A percentile compares a stretch with the other conserved stretches of the same genome.
These are phyloP conservation scores for Umbelopsis ramanniana DNA, from an alignment of 192 early-diverging fungal genomes.

Conservation along the genomic window DNA sequence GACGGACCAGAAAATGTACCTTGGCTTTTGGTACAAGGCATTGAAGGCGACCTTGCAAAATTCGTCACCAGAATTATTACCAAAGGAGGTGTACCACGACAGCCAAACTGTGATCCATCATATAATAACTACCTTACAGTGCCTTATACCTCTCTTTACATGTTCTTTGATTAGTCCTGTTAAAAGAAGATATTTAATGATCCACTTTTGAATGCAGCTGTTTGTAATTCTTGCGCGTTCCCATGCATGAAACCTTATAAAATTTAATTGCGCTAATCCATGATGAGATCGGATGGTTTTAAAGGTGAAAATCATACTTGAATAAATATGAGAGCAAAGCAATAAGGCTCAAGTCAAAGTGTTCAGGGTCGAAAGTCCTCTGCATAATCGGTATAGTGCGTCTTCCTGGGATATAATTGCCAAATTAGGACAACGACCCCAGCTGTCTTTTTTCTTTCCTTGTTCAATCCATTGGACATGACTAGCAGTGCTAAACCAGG, in stretches of 20 bases:
- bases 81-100: conserved; percentile 1
- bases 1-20: conserved; percentile 15
- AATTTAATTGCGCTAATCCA: too few relatives aligned
- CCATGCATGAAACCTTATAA: too few relatives aligned
- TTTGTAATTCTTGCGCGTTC: too few relatives aligned
- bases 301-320: too few relatives aligned
- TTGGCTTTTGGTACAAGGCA: conserved; percentile 8
- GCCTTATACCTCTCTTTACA: conserved; percentile 2
- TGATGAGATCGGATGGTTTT: too few relatives aligned
- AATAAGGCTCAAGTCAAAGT: not conserved
- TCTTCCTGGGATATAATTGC: not conserved
- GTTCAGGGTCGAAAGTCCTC: too few relatives aligned
- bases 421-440: not conserved
- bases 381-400: too few relatives aligned
- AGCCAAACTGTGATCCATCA: not conserved
- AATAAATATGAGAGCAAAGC: not conserved
- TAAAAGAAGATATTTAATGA: not conserved
- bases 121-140: not conserved
- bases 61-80: conserved; percentile 10
- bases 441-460: not conserved
- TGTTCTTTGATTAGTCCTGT: not conserved
- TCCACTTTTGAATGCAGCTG: too few relatives aligned
- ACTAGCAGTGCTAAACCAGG: not conserved
- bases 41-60: not conserved
- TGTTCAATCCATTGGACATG: not conserved